Percentiles rank a stretch among this genome's conserved stretches.
Conservation (phyloP, 768 basidiomycete genomes). For the Trametes cinnabarina region DNA sequence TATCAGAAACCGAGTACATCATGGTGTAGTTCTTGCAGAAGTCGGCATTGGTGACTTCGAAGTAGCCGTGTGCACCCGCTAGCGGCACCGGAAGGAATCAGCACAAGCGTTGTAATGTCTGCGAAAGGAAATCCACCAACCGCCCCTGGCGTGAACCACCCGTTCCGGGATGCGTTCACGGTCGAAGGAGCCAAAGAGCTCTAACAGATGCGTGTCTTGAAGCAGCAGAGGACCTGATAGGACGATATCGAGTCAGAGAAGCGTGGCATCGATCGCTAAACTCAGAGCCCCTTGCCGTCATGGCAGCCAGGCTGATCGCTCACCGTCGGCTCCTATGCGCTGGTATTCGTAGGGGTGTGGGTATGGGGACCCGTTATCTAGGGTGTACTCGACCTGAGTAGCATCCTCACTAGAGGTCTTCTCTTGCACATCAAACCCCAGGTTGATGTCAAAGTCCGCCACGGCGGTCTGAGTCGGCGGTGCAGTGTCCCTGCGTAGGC, state of each 20-base stretch:
- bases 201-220: constrained; percentile 25
- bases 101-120: neutral
- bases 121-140: constrained; percentile 2
- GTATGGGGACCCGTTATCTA: constrained; percentile 25
- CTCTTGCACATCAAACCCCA: constrained; percentile 20
- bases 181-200: constrained; percentile 25
- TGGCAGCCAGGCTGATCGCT: neutral
- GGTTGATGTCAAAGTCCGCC: constrained; percentile 18
- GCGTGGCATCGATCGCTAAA: too few relatives aligned
- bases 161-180: constrained; percentile 33
- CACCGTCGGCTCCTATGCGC: constrained; percentile 25
- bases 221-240: constrained; percentile 23
- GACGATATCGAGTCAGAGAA: neutral
- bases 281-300: neutral
- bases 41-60: constrained; percentile 51
- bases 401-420: constrained; percentile 20
- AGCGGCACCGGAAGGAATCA: neutral
- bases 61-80: constrained; percentile 50
- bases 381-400: constrained; percentile 20
- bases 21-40: constrained; percentile 35
- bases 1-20: constrained; percentile 27
- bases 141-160: constrained; percentile 37
- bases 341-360: constrained; percentile 25
- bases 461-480: constrained; percentile 5
- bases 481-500: constrained; percentile 16